Percentiles rank a stretch among this genome's conserved stretches.
These are phyloP conservation scores for Paxillus involutus DNA, from an alignment of 768 basidiomycete species.

Conservation along the genomic window DNA sequence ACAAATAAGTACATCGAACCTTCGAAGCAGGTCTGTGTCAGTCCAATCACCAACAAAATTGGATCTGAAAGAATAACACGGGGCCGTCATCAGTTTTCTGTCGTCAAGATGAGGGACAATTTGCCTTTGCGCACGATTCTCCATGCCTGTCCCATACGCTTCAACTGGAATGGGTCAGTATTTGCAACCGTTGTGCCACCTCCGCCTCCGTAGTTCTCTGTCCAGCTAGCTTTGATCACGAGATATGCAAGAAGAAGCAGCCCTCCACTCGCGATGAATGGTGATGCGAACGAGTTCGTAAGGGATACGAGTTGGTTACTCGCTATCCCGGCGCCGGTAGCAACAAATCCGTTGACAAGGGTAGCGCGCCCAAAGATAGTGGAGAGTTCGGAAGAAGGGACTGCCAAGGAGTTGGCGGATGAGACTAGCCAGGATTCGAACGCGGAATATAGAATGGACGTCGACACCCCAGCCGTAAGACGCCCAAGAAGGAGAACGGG, in stretches of 20 bases:
- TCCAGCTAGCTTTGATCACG: conserved; percentile 59
- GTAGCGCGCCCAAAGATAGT: conserved; percentile 73
- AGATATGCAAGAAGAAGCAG: conserved; percentile 55
- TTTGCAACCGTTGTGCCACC: conserved; percentile 23
- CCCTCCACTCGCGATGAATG: conserved; percentile 63
- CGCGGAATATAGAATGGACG: conserved; percentile 72
- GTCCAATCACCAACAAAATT: conserved; percentile 59
- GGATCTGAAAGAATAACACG: conserved; percentile 42
- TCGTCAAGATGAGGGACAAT: neutral
- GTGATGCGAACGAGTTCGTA: conserved; percentile 54
- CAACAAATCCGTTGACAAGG: conserved; percentile 71
- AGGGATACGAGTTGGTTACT: conserved; percentile 62
- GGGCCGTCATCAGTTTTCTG: conserved; percentile 1
- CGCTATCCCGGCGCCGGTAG: conserved; percentile 62
- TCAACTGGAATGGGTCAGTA: conserved; percentile 49
- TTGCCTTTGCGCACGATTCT: conserved; percentile 53
- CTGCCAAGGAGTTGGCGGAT: conserved; percentile 48
- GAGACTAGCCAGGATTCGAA: conserved; percentile 81
- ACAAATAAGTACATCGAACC: conserved; percentile 87
- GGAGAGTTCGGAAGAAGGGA: conserved; percentile 60
- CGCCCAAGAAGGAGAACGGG: conserved; percentile 65
- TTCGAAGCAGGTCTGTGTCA: conserved; percentile 81
- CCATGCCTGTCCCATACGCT: conserved; percentile 55
- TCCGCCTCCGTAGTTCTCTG: conserved; percentile 66
- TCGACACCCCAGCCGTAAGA: conserved; percentile 67